A percentile compares a stretch with the other conserved stretches of the same genome.
Evolutionary conservation across 352 stramenopile genomes (phyloP).

Genomic region (Pilasporangium apinafurcum): DNA sequence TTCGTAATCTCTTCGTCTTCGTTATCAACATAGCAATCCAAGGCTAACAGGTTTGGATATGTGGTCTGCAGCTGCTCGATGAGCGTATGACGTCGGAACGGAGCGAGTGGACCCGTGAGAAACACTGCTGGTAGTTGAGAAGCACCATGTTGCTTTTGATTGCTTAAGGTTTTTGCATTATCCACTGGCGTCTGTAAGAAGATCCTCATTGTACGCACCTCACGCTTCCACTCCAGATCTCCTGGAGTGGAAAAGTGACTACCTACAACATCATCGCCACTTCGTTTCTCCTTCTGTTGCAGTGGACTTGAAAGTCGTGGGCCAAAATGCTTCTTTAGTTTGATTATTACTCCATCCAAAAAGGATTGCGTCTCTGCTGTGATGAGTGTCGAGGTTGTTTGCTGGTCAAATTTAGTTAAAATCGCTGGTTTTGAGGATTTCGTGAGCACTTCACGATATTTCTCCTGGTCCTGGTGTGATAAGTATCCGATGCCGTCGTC

Average conservation of each 20-base stretch:
- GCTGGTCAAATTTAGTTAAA: conserved; percentile 24
- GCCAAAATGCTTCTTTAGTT: conserved; percentile 10
- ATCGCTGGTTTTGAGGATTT: conserved; percentile 24
- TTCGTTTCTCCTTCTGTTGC: not conserved
- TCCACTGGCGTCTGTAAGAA: conserved; percentile 28
- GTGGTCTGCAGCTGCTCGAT: conserved; percentile 38
- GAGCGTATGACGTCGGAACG: conserved; percentile 55
- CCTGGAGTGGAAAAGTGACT: no score
- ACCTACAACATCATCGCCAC: not conserved
- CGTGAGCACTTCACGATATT: conserved; percentile 11
- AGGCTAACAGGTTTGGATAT: conserved; percentile 28
- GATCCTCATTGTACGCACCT: conserved; percentile 17
- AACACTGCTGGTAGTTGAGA: conserved; percentile 20
- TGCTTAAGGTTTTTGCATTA: no score
- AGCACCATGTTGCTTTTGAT: conserved; percentile 5
- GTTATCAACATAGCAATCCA: conserved; percentile 72
- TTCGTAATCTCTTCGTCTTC: conserved; percentile 10
- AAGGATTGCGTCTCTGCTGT: conserved; percentile 40
- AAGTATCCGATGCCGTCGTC: conserved; percentile 67
- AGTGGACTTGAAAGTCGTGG: not conserved
- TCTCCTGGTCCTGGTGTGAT: conserved; percentile 47
- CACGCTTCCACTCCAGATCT: not conserved
- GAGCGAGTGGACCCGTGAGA: conserved; percentile 51
- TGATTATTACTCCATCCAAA: conserved; percentile 23
- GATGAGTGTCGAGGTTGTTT: conserved; percentile 16